Evolutionary conservation across 176 grass and related monocot genomes (phyloP), one percentile per base, ranked within the genome.

Genomic region (Elymus sibiricus): DNA sequence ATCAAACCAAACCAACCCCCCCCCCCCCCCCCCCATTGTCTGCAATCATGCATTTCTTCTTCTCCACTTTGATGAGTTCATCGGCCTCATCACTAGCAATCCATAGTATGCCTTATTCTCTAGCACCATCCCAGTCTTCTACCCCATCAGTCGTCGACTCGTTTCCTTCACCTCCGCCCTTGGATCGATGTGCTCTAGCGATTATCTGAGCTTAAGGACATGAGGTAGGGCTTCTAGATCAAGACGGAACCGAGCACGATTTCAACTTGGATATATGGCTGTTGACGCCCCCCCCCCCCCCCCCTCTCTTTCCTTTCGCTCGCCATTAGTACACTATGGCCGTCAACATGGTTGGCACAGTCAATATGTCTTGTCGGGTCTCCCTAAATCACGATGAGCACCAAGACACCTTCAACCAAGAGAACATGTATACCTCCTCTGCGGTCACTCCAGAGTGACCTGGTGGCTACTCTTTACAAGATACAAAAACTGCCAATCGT

Each of bases 21-120:
- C 43, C 43, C 12, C 12, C 3, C 63, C 13, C 9, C 65, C 8
- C 16, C 7, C 32, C 9, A 13, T 37, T 9, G 1, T 69, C 31
- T 9, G 10, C 2, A 37, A 11, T 4, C 10, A 2, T 19, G 8
- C 31, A 69, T 69, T 19, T 69, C 13, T 17, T 65, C 63, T 37
- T 37, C 22, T 70, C 10, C 5, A 40, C 3, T 40, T 24, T 14
- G 22, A 25, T 5, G 6, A 26, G 12, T 26, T 44, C 39, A 25
- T 26, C 5, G 0, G 38, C 5, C 9, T 2, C 38, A 9, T 15
- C 37, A 14, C 70, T 9, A 27, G n/a, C 39, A 73, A 12, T 4
- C 2, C n/a, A 43, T 0, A 0, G 0, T 27, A 26, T 0, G 0
- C n/a, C n/a, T 27, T 44, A 15, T 39, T 8, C 70, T 27, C 38